Evolutionary conservation across 805 yeast species (phyloP).

Genomic region (Candida cerambycidarum): DNA sequence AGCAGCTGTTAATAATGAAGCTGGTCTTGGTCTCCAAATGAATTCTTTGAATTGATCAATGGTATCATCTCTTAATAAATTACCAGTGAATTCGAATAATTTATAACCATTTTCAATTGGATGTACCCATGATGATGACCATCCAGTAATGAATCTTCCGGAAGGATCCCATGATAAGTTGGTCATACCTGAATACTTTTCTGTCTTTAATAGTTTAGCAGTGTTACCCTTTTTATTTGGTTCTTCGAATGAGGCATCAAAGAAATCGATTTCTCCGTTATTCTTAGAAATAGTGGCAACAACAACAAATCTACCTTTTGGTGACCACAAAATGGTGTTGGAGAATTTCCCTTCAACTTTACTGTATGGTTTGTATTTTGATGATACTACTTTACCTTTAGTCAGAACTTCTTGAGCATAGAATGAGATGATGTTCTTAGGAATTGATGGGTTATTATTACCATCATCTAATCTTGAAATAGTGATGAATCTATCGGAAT

Average conservation of each 20-base stretch:
- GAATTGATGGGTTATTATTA: slow-evolving; percentile 59
- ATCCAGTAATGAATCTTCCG: slow-evolving; percentile 84
- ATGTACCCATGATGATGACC: slow-evolving; percentile 86
- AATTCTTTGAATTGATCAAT: slow-evolving; percentile 85
- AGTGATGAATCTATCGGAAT: slow-evolving; percentile 79
- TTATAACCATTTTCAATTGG: slow-evolving; percentile 88
- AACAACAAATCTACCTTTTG: slow-evolving; percentile 83
- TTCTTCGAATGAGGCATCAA: slow-evolving; percentile 82
- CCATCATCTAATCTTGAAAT: slow-evolving; percentile 64
- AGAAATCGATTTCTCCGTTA: slow-evolving; percentile 76
- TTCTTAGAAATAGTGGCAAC: slow-evolving; percentile 48
- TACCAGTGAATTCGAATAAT: slow-evolving; percentile 82
- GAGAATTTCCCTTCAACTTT: slow-evolving; percentile 59
- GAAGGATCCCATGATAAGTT: slow-evolving; percentile 93
- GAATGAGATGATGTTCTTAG: slow-evolving; percentile 70
- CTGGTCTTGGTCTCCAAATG: slow-evolving; percentile 97
- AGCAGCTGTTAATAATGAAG: slow-evolving; percentile 66
- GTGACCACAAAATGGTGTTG: slow-evolving; percentile 83
- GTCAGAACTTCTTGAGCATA: slow-evolving; percentile 66
- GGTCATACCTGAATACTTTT: slow-evolving; percentile 74
- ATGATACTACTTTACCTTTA: slow-evolving; percentile 45
- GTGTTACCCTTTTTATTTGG: slow-evolving; percentile 54
- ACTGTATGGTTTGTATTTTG: slow-evolving; percentile 60
- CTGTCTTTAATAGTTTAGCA: slow-evolving; percentile 60
- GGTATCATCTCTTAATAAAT: slow-evolving; percentile 67